phyloP scores from a whole-genome alignment of 2,329 filamentous ascomycete genomes.

The Ophiostoma himal-ulmi region DNA sequence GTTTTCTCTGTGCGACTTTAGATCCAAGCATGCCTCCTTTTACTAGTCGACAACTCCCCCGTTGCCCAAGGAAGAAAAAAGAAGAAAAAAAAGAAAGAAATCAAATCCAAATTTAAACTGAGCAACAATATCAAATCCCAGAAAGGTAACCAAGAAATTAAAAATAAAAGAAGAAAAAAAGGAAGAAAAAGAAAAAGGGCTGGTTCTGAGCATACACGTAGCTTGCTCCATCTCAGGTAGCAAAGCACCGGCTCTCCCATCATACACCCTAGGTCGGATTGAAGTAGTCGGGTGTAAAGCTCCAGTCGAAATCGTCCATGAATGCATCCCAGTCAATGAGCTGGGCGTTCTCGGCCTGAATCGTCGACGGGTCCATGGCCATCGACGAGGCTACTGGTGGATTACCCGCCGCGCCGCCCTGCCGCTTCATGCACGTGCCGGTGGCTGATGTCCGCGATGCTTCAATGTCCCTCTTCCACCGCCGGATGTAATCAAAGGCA shows the following conservation, averaged over 20 bases:
- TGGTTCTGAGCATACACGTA: no score
- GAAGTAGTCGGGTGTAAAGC: slow-evolving; percentile 30
- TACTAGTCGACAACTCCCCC: neutral
- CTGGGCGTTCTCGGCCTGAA: slow-evolving; percentile 32
- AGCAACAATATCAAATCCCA: neutral
- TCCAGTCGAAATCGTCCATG: slow-evolving; percentile 48
- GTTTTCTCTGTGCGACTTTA: neutral
- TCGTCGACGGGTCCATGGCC: slow-evolving; percentile 22
- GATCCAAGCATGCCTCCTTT: neutral
- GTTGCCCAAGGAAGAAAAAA: neutral
- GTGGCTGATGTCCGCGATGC: slow-evolving; percentile 33
- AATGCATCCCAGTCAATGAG: slow-evolving; percentile 47
- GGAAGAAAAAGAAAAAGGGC: no score
- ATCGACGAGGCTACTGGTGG: slow-evolving; percentile 3
- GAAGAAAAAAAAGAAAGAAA: no score
- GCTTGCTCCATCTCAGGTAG: no score
- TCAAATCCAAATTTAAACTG: neutral
- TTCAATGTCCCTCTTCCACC: slow-evolving; percentile 42
- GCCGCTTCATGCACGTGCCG: slow-evolving; percentile 22
- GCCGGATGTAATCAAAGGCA: slow-evolving; percentile 45
- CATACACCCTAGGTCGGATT: slow-evolving; percentile 21
- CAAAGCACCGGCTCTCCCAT: neutral
- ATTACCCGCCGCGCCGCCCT: neutral
- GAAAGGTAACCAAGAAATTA: neutral
- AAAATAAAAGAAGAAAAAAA: neutral